These are phyloP conservation scores for Pestalotiopsis sp. DNA, from an alignment of 2,329 filamentous ascomycete species.

Conservation along the genomic window DNA sequence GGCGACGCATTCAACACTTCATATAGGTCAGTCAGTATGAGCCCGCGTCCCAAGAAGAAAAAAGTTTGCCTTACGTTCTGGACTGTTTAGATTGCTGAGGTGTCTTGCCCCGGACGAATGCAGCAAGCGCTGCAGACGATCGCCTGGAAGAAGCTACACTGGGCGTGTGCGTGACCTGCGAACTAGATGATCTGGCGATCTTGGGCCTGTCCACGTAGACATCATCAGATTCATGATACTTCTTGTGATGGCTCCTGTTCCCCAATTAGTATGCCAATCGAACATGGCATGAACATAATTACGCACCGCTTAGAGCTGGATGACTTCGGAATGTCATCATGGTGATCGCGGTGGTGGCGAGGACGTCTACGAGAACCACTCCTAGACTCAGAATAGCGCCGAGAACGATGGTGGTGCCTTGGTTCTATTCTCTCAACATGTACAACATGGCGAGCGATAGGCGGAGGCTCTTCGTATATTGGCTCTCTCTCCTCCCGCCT, in stretches of 20 bases:
- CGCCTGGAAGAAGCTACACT: constrained; percentile 39
- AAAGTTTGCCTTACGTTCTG: constrained; percentile 23
- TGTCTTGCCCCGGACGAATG: constrained; percentile 29
- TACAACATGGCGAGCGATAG: constrained; percentile 18
- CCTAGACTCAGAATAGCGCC: constrained; percentile 25
- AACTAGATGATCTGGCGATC: constrained; percentile 33
- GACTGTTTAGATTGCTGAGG: constrained; percentile 22
- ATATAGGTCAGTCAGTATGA: constrained; percentile 20
- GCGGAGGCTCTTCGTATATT: constrained; percentile 17
- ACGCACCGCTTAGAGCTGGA: constrained; percentile 34
- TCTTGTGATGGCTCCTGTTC: constrained; percentile 21
- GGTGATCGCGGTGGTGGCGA: constrained; percentile 22
- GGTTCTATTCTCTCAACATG: constrained; percentile 21
- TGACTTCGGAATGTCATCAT: constrained; percentile 26
- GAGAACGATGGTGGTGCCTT: constrained; percentile 25
- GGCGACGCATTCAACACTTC: constrained; percentile 70
- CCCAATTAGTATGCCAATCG: constrained; percentile 18
- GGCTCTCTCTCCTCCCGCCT: constrained; percentile 12
- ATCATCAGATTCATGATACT: constrained; percentile 34
- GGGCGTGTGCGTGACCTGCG: constrained; percentile 37
- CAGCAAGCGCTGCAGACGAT: constrained; percentile 35
- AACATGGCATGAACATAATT: constrained; percentile 18
- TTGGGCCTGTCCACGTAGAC: constrained; percentile 32
- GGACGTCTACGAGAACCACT: constrained; percentile 25
- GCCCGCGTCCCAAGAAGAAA: constrained; percentile 8